A percentile compares a stretch with the other conserved stretches of the same genome.
phyloP scores from a whole-genome alignment of 805 yeast genomes.

The Yarrowia divulgata region DNA sequence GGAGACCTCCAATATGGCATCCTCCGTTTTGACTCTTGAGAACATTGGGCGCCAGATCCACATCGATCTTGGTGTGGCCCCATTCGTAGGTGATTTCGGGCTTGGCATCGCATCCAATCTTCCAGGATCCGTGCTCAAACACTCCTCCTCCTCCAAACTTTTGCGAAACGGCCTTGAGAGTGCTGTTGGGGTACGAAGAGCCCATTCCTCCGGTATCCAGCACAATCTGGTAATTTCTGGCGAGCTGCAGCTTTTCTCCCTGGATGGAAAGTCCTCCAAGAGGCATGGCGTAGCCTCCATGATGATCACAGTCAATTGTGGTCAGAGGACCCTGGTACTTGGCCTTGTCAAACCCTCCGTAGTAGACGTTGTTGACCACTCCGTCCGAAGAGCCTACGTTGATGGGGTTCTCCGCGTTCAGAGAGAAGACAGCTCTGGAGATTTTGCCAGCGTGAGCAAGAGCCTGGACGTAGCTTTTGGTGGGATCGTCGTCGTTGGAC shows the following conservation, averaged over 20 bases:
- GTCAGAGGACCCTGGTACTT: conserved; percentile 8
- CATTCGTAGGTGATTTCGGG: not conserved
- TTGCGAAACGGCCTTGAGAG: not conserved
- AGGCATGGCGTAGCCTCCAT: conserved; percentile 1
- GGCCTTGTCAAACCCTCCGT: not conserved
- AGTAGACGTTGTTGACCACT: not conserved
- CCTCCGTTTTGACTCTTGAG: not conserved
- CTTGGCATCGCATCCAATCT: not conserved
- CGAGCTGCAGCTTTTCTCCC: not conserved
- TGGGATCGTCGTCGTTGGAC: not conserved
- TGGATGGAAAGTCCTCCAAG: not conserved
- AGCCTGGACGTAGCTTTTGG: not conserved
- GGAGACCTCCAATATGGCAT: not conserved
- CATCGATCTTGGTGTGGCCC: not conserved
- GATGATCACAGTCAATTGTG: not conserved
- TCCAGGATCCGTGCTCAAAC: not conserved
- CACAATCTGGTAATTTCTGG: not conserved
- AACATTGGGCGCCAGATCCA: not conserved
- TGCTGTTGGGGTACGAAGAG: not conserved
- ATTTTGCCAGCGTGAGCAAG: not conserved
- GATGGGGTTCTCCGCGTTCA: not conserved
- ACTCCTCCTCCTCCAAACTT: not conserved
- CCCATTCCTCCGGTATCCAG: not conserved
- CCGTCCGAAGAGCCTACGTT: not conserved
- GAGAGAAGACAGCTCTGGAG: not conserved